Conservation (phyloP, 2,329 filamentous ascomycete genomes). For the Stagonosporopsis chrysanthemi region DNA sequence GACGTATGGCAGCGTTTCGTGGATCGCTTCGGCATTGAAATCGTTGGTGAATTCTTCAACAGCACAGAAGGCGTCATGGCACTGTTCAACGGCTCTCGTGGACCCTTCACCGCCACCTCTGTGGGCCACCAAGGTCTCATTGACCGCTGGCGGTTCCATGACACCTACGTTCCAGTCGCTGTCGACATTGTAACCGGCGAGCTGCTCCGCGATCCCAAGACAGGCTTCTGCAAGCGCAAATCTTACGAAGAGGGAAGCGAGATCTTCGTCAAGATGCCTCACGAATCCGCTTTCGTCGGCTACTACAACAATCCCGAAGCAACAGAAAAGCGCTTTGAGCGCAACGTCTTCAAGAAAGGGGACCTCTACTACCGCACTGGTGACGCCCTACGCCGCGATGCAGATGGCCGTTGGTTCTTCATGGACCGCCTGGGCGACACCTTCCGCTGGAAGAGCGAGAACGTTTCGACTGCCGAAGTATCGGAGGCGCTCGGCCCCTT, state of each 20-base stretch:
- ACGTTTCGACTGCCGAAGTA: conserved; percentile 59
- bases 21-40: conserved; percentile 68
- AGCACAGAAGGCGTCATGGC: conserved; percentile 75
- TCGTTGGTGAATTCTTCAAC: conserved; percentile 78
- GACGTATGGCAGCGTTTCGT: conserved; percentile 73
- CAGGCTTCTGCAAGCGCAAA: conserved; percentile 70
- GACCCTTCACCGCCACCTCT: conserved; percentile 68
- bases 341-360: conserved; percentile 57
- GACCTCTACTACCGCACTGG: conserved; percentile 59
- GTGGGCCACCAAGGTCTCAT: conserved; percentile 77
- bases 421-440: conserved; percentile 58
- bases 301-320: conserved; percentile 74
- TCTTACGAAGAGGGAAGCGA: conserved; percentile 76
- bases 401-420: conserved; percentile 58
- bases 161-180: conserved; percentile 70
- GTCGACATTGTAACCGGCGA: conserved; percentile 74
- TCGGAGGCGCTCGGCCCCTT: conserved; percentile 55
- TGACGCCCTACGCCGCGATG: conserved; percentile 55
- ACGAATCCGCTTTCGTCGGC: conserved; percentile 68
- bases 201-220: conserved; percentile 70
- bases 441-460: conserved; percentile 60
- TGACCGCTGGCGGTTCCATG: conserved; percentile 59
- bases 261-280: conserved; percentile 70
- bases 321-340: conserved; percentile 63
- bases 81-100: conserved; percentile 65